These are phyloP conservation scores for Chamaenerion angustifolium DNA, from an alignment of 345 rosid species.

Conservation along the genomic window DNA sequence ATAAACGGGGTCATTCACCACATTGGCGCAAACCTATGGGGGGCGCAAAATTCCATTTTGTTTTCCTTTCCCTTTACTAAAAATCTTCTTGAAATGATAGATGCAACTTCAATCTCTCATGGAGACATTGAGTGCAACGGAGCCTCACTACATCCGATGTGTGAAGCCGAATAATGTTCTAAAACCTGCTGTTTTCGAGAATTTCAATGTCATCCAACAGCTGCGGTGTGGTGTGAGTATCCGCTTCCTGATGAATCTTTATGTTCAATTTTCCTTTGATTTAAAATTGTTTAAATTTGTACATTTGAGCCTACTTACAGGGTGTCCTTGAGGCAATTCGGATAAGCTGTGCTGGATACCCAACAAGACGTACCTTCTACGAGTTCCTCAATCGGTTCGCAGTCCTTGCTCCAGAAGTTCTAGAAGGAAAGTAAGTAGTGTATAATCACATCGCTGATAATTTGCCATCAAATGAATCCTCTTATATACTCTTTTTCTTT, in stretches of 20 bases:
- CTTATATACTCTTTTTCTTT: constrained; percentile 7
- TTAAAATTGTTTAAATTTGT: constrained; percentile 2
- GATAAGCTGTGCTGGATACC: constrained; percentile 48
- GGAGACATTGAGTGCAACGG: constrained; percentile 81
- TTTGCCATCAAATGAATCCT: neutral
- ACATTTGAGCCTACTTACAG: constrained; percentile 8
- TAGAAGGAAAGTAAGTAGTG: constrained; percentile 36
- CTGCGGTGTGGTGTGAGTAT: constrained; percentile 96
- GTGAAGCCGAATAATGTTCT: constrained; percentile 91
- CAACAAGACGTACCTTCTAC: constrained; percentile 37
- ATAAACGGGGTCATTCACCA: too few relatives aligned
- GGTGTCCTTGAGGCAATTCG: constrained; percentile 47
- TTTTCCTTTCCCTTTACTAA: too few relatives aligned
- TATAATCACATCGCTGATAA: neutral
- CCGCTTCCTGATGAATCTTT: constrained; percentile 3
- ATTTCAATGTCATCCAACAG: constrained; percentile 78
- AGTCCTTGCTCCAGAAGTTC: constrained; percentile 36
- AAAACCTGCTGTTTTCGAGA: constrained; percentile 87
- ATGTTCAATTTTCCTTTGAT: too few relatives aligned
- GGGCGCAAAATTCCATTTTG: too few relatives aligned
- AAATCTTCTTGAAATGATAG: constrained; percentile 33
- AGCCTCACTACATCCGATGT: constrained; percentile 98
- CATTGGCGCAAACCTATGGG: too few relatives aligned
- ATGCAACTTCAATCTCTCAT: constrained; percentile 94
- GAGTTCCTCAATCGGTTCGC: constrained; percentile 43